A percentile compares a stretch with the other conserved stretches of the same genome.
phyloP scores from a whole-genome alignment of 805 yeast genomes.

The Naumovozyma castellii region DNA sequence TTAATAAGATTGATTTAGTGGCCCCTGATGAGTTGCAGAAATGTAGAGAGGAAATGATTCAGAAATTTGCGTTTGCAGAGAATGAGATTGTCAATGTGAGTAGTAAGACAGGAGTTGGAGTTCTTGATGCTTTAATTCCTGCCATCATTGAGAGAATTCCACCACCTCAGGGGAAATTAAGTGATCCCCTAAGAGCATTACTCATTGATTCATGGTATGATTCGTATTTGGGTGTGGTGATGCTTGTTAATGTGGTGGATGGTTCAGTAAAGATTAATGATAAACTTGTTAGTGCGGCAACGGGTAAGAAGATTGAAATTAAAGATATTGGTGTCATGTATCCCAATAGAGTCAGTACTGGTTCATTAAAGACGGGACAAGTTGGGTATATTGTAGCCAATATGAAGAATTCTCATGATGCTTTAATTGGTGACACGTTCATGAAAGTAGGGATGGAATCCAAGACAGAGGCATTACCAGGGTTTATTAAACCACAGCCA shows the following conservation, averaged over 20 bases:
- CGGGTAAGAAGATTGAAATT: constrained; percentile 68
- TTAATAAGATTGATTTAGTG: constrained; percentile 84
- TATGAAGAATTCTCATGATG: constrained; percentile 79
- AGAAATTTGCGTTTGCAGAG: constrained; percentile 56
- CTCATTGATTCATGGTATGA: constrained; percentile 98
- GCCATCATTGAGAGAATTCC: constrained; percentile 75
- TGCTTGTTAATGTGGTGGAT: constrained; percentile 76
- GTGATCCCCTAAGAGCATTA: constrained; percentile 47
- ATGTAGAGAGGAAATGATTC: constrained; percentile 61
- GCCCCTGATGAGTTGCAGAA: constrained; percentile 67
- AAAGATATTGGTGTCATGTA: constrained; percentile 94
- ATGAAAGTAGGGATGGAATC: constrained; percentile 44
- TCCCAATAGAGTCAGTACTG: constrained; percentile 70
- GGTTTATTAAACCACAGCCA: constrained; percentile 93
- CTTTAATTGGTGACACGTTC: constrained; percentile 85
- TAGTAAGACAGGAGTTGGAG: constrained; percentile 84
- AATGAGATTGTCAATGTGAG: constrained; percentile 76
- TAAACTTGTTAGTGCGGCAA: constrained; percentile 67
- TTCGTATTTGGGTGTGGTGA: constrained; percentile 80
- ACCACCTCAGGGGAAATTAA: constrained; percentile 51
- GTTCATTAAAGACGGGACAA: constrained; percentile 71
- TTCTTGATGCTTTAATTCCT: constrained; percentile 62
- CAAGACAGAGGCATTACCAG: constrained; percentile 74
- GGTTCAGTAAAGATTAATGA: constrained; percentile 70
- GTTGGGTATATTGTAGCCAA: constrained; percentile 94